phyloP scores from a whole-genome alignment of 192 early-diverging fungal species.

The Coemansia sp. region DNA sequence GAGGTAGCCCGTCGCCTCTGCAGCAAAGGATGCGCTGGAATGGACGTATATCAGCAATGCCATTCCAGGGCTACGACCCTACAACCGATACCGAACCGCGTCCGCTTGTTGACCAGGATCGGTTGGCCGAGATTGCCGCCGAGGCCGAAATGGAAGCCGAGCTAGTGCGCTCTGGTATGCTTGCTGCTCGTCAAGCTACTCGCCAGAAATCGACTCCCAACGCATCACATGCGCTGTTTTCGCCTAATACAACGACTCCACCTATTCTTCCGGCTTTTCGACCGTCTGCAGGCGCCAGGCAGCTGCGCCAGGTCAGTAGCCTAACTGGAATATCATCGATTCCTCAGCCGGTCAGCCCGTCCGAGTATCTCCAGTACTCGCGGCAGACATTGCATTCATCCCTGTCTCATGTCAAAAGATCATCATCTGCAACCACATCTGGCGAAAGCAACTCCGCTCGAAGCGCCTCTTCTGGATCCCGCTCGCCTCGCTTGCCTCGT shows the following conservation, averaged over 20 bases:
- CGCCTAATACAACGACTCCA: constrained; percentile 8
- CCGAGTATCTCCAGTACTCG: constrained; percentile 51
- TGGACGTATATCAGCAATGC: constrained; percentile 45
- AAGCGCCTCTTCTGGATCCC: background rate
- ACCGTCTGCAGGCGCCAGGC: constrained; percentile 3
- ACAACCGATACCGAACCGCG: constrained; percentile 17
- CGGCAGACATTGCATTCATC: constrained; percentile 42
- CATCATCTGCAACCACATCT: constrained; percentile 1
- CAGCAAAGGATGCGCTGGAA: constrained; percentile 39
- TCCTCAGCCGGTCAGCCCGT: constrained; percentile 41
- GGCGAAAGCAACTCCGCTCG: background rate
- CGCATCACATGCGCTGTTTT: background rate
- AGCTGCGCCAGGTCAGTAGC: constrained; percentile 40
- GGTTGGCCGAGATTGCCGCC: constrained; percentile 36
- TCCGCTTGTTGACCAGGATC: constrained; percentile 21
- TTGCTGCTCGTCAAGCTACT: constrained; percentile 24
- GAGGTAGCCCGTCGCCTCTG: background rate
- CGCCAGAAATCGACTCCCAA: constrained; percentile 21
- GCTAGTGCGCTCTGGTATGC: constrained; percentile 44
- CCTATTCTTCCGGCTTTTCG: constrained; percentile 38
- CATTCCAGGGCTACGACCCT: constrained; percentile 48
- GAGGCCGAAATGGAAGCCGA: constrained; percentile 52
- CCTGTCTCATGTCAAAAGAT: constrained; percentile 20
- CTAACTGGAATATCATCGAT: constrained; percentile 30
- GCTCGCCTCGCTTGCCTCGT: constrained; percentile 15